These are phyloP conservation scores for Monosporascus sp. DNA, from an alignment of 2,329 filamentous ascomycete genomes.

Conservation along the genomic window DNA sequence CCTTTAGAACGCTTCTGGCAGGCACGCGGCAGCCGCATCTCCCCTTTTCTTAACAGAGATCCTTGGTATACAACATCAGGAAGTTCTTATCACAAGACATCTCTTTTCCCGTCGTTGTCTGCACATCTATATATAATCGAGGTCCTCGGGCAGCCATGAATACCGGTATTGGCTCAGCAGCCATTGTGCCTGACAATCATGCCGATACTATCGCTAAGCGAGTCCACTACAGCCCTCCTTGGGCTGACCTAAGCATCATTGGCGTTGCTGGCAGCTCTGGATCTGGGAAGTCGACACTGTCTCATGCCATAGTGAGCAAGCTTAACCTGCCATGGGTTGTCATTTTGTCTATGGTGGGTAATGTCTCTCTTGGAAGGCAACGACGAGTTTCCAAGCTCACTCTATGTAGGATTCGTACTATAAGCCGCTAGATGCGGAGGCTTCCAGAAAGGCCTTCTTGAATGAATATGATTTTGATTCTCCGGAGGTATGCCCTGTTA, in stretches of 20 bases:
- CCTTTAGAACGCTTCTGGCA: constrained; percentile 11
- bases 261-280: constrained; percentile 93
- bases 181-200: constrained; percentile 25
- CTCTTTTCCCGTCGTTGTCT: not conserved
- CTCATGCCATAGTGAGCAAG: constrained; percentile 82
- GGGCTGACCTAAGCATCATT: constrained; percentile 95
- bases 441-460: constrained; percentile 73
- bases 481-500: constrained; percentile 52
- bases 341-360: constrained; percentile 84
- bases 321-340: constrained; percentile 96
- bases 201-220: constrained; percentile 45
- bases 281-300: constrained; percentile 90
- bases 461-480: constrained; percentile 97
- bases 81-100: not conserved
- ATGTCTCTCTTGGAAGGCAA: constrained; percentile 8
- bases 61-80: not conserved
- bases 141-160: constrained; percentile 18
- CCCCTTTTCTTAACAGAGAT: not conserved
- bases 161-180: constrained; percentile 18
- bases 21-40: constrained; percentile 8
- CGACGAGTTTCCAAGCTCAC: constrained; percentile 12
- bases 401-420: constrained; percentile 83
- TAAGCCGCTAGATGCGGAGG: constrained; percentile 75
- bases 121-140: too few relatives aligned
- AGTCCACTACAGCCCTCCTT: constrained; percentile 86